These are phyloP conservation scores for Stephania cephalantha DNA, from an alignment of 164 flowering plant species.

Conservation along the genomic window DNA sequence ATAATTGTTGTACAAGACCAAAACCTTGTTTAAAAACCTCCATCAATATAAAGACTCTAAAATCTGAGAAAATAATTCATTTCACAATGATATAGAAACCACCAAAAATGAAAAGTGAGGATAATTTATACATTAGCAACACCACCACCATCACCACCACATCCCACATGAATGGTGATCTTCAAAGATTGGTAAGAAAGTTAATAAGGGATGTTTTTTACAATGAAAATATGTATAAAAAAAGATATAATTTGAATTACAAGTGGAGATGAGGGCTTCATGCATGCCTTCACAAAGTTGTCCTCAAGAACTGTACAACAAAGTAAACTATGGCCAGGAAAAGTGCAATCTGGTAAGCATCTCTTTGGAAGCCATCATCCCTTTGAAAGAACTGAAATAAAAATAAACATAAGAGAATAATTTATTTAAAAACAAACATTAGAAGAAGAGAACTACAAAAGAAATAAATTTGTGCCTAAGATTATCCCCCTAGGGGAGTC, in stretches of 20 bases:
- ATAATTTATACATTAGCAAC: too few relatives aligned
- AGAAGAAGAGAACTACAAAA: not conserved
- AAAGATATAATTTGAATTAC: conserved; percentile 1
- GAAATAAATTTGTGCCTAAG: too few relatives aligned
- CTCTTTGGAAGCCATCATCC: conserved; percentile 78
- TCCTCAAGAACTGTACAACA: conserved; percentile 78
- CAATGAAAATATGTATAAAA: not conserved
- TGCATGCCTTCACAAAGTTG: conserved; percentile 47
- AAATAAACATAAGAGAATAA: not conserved
- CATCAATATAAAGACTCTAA: too few relatives aligned
- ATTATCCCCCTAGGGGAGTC: too few relatives aligned
- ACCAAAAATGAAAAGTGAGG: too few relatives aligned
- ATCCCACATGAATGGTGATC: too few relatives aligned
- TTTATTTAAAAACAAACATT: not conserved
- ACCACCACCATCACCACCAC: too few relatives aligned
- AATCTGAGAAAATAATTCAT: too few relatives aligned
- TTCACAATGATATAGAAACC: too few relatives aligned
- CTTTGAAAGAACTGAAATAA: conserved; percentile 72
- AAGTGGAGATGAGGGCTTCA: not conserved
- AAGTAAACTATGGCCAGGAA: conserved; percentile 69
- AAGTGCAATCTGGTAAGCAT: conserved; percentile 73
- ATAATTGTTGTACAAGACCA: too few relatives aligned
- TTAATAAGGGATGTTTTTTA: not conserved
- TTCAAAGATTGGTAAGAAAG: not conserved
- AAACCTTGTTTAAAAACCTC: too few relatives aligned